Conservation (phyloP, 1,139 yeast genomes). For the Suhomyces guaymorum region DNA sequence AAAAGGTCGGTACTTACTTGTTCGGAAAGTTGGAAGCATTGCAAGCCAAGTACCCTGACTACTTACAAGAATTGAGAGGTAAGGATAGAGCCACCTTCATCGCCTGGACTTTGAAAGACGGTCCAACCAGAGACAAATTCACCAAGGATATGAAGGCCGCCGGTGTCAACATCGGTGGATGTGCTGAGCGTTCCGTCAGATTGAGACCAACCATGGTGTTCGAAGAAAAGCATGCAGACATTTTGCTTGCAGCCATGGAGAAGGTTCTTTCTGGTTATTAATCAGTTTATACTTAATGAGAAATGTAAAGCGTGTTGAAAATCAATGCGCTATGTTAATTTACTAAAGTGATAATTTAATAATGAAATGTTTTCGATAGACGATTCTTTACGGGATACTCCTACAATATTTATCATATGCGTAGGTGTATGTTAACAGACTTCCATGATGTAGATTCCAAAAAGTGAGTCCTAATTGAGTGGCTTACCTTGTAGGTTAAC, state of each 20-base stretch:
- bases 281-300: conserved; percentile 4
- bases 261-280: conserved; percentile 45
- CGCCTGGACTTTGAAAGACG: conserved; percentile 68
- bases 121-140: conserved; percentile 59
- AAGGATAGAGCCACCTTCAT: conserved; percentile 73
- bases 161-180: conserved; percentile 81
- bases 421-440: too few species aligned
- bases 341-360: too few species aligned
- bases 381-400: too few species aligned
- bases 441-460: too few species aligned
- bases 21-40: conserved; percentile 53
- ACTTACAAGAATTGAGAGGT: conserved; percentile 65
- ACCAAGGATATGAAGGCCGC: conserved; percentile 53
- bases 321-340: too few species aligned
- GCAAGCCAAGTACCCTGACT: conserved; percentile 52
- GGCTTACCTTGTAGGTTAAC: too few species aligned
- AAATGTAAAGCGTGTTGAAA: not conserved
- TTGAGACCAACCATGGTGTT: conserved; percentile 76
- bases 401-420: too few species aligned
- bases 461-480: too few species aligned
- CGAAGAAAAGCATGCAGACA: conserved; percentile 74
- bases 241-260: conserved; percentile 53
- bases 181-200: conserved; percentile 73
- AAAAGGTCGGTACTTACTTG: conserved; percentile 64
- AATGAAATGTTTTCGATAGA: too few species aligned